Evolutionary conservation across 495 filamentous ascomycete species (phyloP), one percentile per base, ranked within the genome.

Genomic region (Podospora anserina): DNA sequence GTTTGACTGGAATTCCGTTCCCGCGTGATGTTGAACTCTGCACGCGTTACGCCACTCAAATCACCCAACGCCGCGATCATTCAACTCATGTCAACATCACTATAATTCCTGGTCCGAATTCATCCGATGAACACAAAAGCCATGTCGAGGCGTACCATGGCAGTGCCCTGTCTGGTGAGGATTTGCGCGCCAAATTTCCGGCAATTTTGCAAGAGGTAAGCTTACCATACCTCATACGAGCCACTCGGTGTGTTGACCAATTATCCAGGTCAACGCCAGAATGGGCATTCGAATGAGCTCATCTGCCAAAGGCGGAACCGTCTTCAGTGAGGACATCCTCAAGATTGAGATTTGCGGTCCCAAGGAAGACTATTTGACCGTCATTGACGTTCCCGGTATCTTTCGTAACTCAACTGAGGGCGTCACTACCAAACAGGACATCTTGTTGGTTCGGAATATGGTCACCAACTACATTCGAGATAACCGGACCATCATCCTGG

Each of bases 361-460:
- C 0, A 64, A 67, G 0, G 78, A 87, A 66, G 78, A 85, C 20
- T 82, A 90, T 68, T 75, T 91, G 2, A 88, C 79, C 59, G 78
- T 91, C 1, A 85, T 90, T 56, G 87, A 91, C 69, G 81, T 90
- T 2, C 88, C 88, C 1, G 86, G 88, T 9, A 86, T 90, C 34
- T 90, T 91, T 74, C 82, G 81, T n/a, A 84, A 73, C n/a, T 76
- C 81, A 0, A 84, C 79, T 7, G 65, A 76, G 19, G 84, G 83
- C 26, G n/a, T 79, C 1, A 87, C 82, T 0, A 81, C 78, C 2
- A 79, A 83, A 23, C 54, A 62, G 0, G 86, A 88, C 65, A 85
- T 85, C 13, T 27, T n/a, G 0, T 66, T 87, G 4, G 85, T 90
- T 0, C 68, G 72, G 56, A 77, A 82, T 5, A 85, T 90, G 83